phyloP scores from a whole-genome alignment of 176 grass and related monocot genomes.

The Avena sativa region DNA sequence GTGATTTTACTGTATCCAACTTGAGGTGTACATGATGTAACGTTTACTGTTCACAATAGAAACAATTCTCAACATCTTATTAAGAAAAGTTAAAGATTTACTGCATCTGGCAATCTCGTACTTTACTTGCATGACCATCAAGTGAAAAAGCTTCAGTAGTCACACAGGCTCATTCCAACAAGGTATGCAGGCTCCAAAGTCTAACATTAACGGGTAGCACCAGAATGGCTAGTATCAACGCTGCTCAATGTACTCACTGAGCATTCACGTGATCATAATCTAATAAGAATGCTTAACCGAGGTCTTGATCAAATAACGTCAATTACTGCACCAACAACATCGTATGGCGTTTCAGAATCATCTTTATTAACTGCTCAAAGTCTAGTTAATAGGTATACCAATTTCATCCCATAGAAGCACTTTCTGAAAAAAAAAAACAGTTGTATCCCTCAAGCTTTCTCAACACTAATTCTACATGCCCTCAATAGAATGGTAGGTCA shows the following conservation, averaged over 20 bases:
- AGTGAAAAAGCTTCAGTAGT: conserved; percentile 6
- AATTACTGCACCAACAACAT: conserved; percentile 16
- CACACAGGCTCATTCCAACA: not conserved
- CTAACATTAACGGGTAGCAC: conserved; percentile 3
- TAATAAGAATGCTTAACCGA: not conserved
- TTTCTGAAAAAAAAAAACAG: not conserved
- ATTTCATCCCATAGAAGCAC: not conserved
- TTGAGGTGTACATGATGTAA: not conserved
- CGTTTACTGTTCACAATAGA: not conserved
- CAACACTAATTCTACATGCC: not conserved
- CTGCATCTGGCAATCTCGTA: not conserved
- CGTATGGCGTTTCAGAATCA: not conserved
- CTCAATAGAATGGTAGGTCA: not conserved
- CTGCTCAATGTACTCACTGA: not conserved
- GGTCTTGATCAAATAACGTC: not conserved
- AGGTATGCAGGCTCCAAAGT: not conserved
- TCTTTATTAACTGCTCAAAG: conserved; percentile 7
- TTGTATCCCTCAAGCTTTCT: conserved; percentile 2
- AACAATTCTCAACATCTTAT: not conserved
- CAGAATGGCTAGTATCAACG: conserved; percentile 19
- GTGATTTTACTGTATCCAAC: conserved; percentile 1
- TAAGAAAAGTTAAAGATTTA: not conserved
- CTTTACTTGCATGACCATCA: not conserved
- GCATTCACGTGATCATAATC: not conserved
- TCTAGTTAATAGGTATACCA: conserved; percentile 7